Conservation (phyloP, 2,329 filamentous ascomycete species). For the Trichoderma koningiopsis region DNA sequence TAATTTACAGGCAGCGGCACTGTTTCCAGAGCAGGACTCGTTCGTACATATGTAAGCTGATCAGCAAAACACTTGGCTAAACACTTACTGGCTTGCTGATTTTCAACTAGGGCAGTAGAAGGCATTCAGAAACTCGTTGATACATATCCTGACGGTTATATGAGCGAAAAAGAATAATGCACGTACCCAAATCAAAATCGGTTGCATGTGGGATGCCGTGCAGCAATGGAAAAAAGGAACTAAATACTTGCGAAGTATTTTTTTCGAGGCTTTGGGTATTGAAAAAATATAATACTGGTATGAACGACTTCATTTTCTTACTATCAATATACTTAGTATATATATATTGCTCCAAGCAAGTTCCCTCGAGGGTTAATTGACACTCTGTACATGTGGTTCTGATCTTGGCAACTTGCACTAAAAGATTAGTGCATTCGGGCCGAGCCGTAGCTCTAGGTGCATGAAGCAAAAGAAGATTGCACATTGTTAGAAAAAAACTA, state of each 20-base stretch:
- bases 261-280: not conserved
- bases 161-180: not conserved
- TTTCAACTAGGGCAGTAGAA: not conserved
- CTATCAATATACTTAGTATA: not conserved
- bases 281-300: not conserved
- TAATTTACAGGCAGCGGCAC: not conserved
- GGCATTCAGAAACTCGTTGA: not conserved
- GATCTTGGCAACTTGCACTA: not conserved
- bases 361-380: not conserved
- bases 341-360: not conserved
- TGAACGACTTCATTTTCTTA: not conserved
- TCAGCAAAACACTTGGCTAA: too few relatives aligned
- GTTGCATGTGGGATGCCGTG: not conserved
- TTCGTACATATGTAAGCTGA: slow-evolving; percentile 3
- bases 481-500: not conserved
- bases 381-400: not conserved
- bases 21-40: not conserved
- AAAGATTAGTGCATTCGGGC: not conserved
- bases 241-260: too few relatives aligned
- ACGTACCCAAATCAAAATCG: not conserved
- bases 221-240: not conserved
- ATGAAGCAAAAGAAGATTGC: not conserved
- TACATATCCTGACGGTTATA: not conserved
- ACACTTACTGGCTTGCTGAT: not conserved
- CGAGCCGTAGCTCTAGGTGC: not conserved